phyloP scores from a whole-genome alignment of 2,329 filamentous ascomycete species.

The Fusarium camptoceras region DNA sequence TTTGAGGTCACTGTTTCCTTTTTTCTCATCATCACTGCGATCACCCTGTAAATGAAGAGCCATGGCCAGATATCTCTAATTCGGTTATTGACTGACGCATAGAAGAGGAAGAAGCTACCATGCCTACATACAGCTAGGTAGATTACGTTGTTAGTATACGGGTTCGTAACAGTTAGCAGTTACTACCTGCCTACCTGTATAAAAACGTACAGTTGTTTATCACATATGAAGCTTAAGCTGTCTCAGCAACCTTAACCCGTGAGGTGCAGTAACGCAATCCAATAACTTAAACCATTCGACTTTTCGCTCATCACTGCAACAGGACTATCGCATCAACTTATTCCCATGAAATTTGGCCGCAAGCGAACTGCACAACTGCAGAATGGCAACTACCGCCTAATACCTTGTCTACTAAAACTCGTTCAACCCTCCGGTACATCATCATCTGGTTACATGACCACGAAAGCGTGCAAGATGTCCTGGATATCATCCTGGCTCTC shows the following conservation, averaged over 20 bases:
- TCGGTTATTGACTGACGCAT: background rate
- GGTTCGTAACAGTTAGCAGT: no score
- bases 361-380: background rate
- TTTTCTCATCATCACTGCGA: background rate
- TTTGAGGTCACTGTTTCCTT: background rate
- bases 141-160: background rate
- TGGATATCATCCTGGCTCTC: background rate
- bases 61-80: background rate
- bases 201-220: background rate
- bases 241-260: background rate
- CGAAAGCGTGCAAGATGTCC: background rate
- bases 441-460: background rate
- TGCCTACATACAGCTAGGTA: background rate
- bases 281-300: background rate
- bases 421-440: background rate
- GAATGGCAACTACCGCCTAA: background rate
- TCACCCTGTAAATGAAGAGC: background rate
- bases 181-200: no score
- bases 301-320: background rate
- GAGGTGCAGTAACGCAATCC: background rate
- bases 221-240: background rate
- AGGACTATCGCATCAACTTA: background rate
- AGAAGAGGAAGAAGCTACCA: background rate
- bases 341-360: no score
- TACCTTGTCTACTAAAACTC: no score